Evolutionary conservation across 768 basidiomycete species (phyloP), one percentile per base, ranked within the genome.

Genomic region (Boletus subparvulus): DNA sequence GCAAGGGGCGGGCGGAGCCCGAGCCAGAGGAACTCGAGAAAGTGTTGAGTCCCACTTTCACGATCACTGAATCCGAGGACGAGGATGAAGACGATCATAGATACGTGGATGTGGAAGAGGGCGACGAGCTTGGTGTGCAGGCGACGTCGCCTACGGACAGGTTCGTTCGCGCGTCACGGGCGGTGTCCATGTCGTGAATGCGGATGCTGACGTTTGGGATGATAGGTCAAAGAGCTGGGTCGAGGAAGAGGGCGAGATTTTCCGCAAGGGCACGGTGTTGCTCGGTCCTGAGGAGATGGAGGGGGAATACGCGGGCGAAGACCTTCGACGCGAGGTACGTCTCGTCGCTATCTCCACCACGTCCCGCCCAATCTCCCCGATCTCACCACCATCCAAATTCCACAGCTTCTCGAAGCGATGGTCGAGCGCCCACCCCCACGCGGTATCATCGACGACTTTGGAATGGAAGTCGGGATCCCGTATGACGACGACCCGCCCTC

Each of bases 211-310:
- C 13, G 2, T 30, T 14, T n/a, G 49, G 11, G 45, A 19, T 17
- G 16, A 19, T 49, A 88, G 90, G 47, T 90, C 88, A 26, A 78
- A 85, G 61, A 85, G 80, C 50, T 92, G 90, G 87, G 88, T 95
- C 0, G 90, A 86, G 53, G 97, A 98, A 69, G 97, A 99, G 69
- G 94, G 94, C 0, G 96, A 98, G 73, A 89, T 98, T 40, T 98
- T 98, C 77, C 79, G 95, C 41, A 95, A 96, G 67, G 94, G 94
- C 0, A 84, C 81, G 11, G 87, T 87, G 4, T 76, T 98, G 19
- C 77, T 92, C 10, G 86, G 87, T 1, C 85, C 84, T 9, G 91
- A 89, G 63, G 92, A 95, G 71, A 90, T 94, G 84, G 93, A 94
- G 63, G 87, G 85, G 0, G 93, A 93, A 64, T 92, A 87, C 65